Evolutionary conservation across 768 basidiomycete genomes (phyloP).

Genomic region (Rhizopogon roseolus): DNA sequence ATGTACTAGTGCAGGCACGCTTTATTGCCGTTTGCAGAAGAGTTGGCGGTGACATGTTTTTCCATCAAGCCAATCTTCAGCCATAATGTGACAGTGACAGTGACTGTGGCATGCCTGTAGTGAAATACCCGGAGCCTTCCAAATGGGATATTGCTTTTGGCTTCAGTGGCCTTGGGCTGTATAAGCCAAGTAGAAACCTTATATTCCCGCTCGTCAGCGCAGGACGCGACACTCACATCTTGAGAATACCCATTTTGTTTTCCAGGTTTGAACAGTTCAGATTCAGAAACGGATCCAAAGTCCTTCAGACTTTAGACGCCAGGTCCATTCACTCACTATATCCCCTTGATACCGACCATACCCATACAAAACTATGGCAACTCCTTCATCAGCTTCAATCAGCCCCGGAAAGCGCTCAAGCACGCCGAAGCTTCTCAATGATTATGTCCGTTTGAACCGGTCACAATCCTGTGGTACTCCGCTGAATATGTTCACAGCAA

Average conservation of each 20-base stretch:
- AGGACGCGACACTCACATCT: slow-evolving; percentile 28
- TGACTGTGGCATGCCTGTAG: not conserved
- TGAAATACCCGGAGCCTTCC: slow-evolving; percentile 16
- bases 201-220: slow-evolving; percentile 27
- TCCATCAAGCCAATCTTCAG: too few species aligned
- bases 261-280: not conserved
- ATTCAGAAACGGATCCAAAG: not conserved
- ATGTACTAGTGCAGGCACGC: too few species aligned
- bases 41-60: too few species aligned
- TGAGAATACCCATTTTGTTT: slow-evolving; percentile 10
- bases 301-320: not conserved
- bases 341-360: not conserved
- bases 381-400: slow-evolving; percentile 13
- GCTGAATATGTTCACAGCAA: slow-evolving; percentile 52
- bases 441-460: slow-evolving; percentile 44
- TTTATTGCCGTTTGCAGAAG: too few species aligned
- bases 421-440: slow-evolving; percentile 55
- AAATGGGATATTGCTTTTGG: slow-evolving; percentile 24
- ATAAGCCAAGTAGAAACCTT: too few species aligned
- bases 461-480: slow-evolving; percentile 1
- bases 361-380: slow-evolving; percentile 14
- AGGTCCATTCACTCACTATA: not conserved
- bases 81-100: not conserved
- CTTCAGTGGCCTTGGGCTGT: slow-evolving; percentile 3
- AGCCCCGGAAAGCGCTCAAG: slow-evolving; percentile 25